These are phyloP conservation scores for Fomitopsis betulina DNA, from an alignment of 1,284 basidiomycete species.

Conservation along the genomic window DNA sequence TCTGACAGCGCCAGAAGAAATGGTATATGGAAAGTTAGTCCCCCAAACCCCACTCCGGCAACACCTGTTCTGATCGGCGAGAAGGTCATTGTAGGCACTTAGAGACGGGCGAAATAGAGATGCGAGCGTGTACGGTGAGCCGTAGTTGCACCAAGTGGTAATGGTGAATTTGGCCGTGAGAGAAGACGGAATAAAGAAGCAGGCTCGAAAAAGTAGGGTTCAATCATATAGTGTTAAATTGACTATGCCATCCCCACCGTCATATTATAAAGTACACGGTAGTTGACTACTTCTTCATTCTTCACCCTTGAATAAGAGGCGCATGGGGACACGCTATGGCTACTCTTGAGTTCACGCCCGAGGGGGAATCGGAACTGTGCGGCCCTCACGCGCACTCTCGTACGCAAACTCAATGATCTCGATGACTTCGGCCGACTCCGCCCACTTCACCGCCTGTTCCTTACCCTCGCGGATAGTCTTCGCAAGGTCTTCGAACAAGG, in stretches of 20 bases:
- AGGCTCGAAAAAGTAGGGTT: neutral
- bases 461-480: slow-evolving; percentile 52
- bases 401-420: slow-evolving; percentile 72
- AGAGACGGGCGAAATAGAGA: neutral
- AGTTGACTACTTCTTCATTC: neutral
- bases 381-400: slow-evolving; percentile 57
- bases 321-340: neutral
- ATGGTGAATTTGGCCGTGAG: neutral
- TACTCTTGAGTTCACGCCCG: slow-evolving; percentile 7
- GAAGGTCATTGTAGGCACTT: neutral
- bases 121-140: neutral
- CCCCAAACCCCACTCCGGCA: slow-evolving; percentile 71
- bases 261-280: neutral
- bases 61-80: slow-evolving; percentile 64
- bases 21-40: slow-evolving; percentile 75
- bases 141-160: no score
- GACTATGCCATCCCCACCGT: neutral
- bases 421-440: slow-evolving; percentile 63
- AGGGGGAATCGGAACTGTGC: slow-evolving; percentile 37
- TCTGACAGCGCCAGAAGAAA: slow-evolving; percentile 72
- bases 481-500: slow-evolving; percentile 63
- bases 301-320: neutral
- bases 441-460: slow-evolving; percentile 61
- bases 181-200: neutral
- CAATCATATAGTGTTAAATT: neutral